Evolutionary conservation across 176 grass and related monocot genomes (phyloP), one percentile per base, ranked within the genome.

Genomic region (Cenchrus purpureus): DNA sequence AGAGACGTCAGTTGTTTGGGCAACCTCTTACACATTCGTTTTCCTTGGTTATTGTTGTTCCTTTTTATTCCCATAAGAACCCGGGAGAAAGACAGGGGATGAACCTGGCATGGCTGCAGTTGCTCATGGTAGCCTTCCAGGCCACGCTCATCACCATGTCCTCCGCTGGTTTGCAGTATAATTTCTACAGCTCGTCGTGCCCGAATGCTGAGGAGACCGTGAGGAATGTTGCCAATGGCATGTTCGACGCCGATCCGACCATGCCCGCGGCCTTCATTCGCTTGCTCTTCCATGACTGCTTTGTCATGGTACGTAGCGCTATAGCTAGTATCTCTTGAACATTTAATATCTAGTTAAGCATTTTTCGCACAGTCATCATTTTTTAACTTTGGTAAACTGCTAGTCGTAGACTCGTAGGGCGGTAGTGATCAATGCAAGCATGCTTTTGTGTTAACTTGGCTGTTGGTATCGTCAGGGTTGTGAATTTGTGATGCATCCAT

Each of bases 281-380:
- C 28, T 19, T 92, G 10, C 42, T 46, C 22, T 92, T 92, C 71
- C 91, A 92, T 12, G 87, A 92, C 15, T 92, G 91, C 72, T 92
- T 92, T 69, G 77, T 87, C n/a, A 58, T 59, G 76, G 87, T 92
- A 83, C 8, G 57, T 5, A 22, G 22, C 9, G 58, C 58, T 32
- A 1, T 32, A 32, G 31, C 31, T 60, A 22, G 6, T n/a, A 8
- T 60, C 58, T 10, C 58, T 22, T 60, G 22, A 25, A 25, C 19
- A 60, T 34, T 34, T 45, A 60, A 60, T 60, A 60, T 22, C 58
- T 60, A 22, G 58, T 60, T 60, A 8, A 60, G 57, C 58, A 60
- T 22, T 32, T 32, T 32, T 32, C 31, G 31, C 31, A 32, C 31
- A 32, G 31, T 1, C 31, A 32, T 32, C 31, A 32, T 32, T 32